These are phyloP conservation scores for Cymodocea nodosa DNA, from an alignment of 116 monocot genomes.

Conservation along the genomic window DNA sequence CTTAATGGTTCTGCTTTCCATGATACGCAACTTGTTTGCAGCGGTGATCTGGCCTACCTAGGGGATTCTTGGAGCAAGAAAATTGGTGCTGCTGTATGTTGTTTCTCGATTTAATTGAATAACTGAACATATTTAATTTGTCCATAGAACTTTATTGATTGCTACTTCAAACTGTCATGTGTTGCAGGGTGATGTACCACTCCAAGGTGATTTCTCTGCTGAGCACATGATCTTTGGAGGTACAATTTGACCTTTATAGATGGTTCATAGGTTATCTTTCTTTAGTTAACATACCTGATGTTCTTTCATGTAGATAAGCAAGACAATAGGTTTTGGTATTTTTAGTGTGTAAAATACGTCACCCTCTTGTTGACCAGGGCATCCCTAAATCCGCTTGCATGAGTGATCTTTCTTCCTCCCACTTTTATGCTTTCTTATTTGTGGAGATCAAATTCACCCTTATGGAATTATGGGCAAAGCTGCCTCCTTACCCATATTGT, in stretches of 20 bases:
- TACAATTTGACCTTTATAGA: constrained; percentile 9
- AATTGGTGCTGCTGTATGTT: constrained; percentile 73
- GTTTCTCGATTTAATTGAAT: background rate
- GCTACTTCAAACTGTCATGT: background rate
- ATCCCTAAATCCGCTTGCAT: too few species aligned
- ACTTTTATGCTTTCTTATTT: too few species aligned
- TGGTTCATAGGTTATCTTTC: too few species aligned
- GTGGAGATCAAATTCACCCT: too few species aligned
- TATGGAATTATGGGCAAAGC: too few species aligned
- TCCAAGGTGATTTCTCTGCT: constrained; percentile 98
- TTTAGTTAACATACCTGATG: too few species aligned
- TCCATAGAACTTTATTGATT: too few species aligned
- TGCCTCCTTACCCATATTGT: too few species aligned
- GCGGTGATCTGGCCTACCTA: constrained; percentile 74
- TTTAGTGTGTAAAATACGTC: background rate
- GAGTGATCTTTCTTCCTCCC: too few species aligned
- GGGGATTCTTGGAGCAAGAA: constrained; percentile 94
- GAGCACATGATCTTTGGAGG: constrained; percentile 99
- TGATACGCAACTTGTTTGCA: constrained; percentile 86
- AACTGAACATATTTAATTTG: too few species aligned
- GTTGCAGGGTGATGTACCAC: constrained; percentile 88
- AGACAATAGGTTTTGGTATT: background rate
- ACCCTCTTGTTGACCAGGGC: too few species aligned
- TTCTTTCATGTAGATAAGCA: background rate
- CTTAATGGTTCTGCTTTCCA: constrained; percentile 86